Conservation (phyloP, 2,329 filamentous ascomycete genomes). For the Davidsoniella neocaledoniae region DNA sequence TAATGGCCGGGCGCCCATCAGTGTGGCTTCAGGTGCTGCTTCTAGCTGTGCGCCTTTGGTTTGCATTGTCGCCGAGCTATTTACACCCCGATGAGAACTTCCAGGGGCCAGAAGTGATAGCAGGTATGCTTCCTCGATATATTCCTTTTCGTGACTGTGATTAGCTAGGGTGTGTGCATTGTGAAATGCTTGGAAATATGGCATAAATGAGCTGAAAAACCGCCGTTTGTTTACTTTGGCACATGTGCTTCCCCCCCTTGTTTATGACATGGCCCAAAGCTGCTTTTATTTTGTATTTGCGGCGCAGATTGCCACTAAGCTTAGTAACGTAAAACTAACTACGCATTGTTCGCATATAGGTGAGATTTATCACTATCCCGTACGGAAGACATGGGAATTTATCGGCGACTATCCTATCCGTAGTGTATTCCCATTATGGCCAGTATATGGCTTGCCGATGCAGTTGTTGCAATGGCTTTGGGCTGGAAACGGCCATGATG, state of each 20-base stretch:
- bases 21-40: conserved; percentile 39
- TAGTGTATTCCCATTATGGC: conserved; percentile 93
- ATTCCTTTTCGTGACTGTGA: neutral
- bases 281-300: neutral
- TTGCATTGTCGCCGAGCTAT: conserved; percentile 88
- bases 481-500: conserved; percentile 46
- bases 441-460: conserved; percentile 87
- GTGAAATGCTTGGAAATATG: too few relatives aligned
- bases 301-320: neutral
- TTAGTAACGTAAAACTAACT: conserved; percentile 2
- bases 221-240: conserved; percentile 1
- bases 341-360: conserved; percentile 31
- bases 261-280: neutral
- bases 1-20: conserved; percentile 9
- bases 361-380: conserved; percentile 81
- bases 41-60: conserved; percentile 76
- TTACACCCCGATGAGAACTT: conserved; percentile 98
- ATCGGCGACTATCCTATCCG: conserved; percentile 75
- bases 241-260: neutral
- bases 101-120: conserved; percentile 92
- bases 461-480: conserved; percentile 82
- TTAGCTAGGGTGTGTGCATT: neutral
- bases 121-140: conserved; percentile 44
- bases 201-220: too few relatives aligned
- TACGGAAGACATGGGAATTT: conserved; percentile 90